A percentile compares a stretch with the other conserved stretches of the same genome.
Conservation (phyloP, 129 eudicot genomes). For the Centaurea solstitialis region DNA sequence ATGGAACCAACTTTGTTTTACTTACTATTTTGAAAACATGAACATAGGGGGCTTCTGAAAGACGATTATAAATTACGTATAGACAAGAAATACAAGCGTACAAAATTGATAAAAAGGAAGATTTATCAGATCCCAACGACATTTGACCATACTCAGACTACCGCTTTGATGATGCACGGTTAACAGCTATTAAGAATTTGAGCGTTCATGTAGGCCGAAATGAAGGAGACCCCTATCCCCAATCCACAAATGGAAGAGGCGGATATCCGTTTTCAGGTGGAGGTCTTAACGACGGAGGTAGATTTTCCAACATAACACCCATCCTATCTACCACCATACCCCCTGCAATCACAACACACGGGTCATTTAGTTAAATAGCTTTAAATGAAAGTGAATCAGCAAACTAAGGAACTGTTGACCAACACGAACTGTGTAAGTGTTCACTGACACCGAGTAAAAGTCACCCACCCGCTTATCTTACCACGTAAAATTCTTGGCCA, state of each 20-base stretch:
- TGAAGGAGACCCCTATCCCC: conserved; percentile 57
- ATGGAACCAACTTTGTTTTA: no score
- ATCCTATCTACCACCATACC: conserved; percentile 45
- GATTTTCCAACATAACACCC: conserved; percentile 59
- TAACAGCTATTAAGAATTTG: not conserved
- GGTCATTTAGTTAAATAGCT: not conserved
- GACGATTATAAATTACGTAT: no score
- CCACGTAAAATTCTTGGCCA: not conserved
- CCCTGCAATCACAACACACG: conserved; percentile 39
- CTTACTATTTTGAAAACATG: no score
- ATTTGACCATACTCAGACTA: not conserved
- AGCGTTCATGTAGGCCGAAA: not conserved
- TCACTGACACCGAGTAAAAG: no score
- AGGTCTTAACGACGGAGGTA: conserved; percentile 94
- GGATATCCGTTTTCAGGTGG: conserved; percentile 94
- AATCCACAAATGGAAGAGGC: conserved; percentile 73
- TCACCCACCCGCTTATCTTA: not conserved
- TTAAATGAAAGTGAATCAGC: not conserved
- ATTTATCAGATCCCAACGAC: not conserved
- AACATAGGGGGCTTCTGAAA: no score
- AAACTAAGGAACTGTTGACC: no score
- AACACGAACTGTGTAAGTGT: not conserved
- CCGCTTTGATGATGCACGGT: not conserved
- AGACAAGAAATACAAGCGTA: no score
- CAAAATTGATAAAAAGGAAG: not conserved